phyloP scores from a whole-genome alignment of 345 rosid genomes.

The Brassica rapa region DNA sequence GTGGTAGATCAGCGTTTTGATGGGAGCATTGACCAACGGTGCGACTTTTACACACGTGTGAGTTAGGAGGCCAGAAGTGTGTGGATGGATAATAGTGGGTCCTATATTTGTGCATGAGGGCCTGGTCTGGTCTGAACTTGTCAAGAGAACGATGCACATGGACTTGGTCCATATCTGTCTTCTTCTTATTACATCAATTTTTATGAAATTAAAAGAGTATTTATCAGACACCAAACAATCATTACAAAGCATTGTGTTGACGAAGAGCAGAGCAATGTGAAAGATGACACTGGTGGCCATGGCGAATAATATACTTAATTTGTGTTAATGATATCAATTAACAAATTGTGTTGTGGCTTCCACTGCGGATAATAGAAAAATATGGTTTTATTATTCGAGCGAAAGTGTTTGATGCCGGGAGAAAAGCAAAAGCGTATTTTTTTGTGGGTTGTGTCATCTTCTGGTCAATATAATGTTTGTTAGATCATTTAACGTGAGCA shows the following conservation, averaged over 20 bases:
- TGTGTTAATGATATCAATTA: neutral
- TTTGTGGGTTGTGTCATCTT: conserved; percentile 28
- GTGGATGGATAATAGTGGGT: neutral
- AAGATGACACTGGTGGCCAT: neutral
- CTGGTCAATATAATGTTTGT: conserved; percentile 7
- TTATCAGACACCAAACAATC: neutral
- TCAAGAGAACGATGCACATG: neutral
- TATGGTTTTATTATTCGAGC: neutral
- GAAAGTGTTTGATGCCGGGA: conserved; percentile 17
- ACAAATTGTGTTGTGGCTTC: neutral
- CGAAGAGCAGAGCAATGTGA: neutral
- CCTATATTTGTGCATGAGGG: neutral
- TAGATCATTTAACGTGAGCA: conserved; percentile 8
- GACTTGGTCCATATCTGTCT: neutral
- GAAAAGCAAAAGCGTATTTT: conserved; percentile 30
- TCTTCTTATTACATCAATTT: neutral
- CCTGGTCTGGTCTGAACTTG: neutral
- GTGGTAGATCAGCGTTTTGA: neutral
- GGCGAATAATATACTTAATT: neutral
- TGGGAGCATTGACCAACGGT: neutral
- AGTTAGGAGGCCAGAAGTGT: neutral
- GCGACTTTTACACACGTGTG: neutral
- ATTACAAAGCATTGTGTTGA: neutral
- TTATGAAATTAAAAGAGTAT: too few relatives aligned
- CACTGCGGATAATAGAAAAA: neutral